phyloP scores from a whole-genome alignment of 805 yeast species.

The Candida railenensis region DNA sequence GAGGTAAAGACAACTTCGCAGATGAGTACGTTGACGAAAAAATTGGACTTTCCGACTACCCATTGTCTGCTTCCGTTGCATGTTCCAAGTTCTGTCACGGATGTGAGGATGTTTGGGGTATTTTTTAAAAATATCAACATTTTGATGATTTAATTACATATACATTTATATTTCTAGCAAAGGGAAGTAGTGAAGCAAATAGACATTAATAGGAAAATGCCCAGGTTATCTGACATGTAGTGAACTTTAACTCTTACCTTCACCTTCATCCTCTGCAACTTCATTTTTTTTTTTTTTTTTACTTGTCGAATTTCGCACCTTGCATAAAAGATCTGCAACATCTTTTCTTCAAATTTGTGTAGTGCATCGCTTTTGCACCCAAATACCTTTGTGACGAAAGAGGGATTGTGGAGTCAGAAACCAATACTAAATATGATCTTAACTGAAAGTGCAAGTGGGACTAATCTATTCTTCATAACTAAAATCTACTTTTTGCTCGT shows the following conservation, averaged over 20 bases:
- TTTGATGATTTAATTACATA: not conserved
- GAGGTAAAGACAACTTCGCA: constrained; percentile 96
- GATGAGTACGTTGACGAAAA: constrained; percentile 97
- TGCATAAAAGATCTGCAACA: no score
- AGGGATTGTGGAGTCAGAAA: no score
- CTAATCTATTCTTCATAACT: no score
- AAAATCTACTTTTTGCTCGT: no score
- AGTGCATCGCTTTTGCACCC: constrained; percentile 5
- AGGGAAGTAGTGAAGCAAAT: constrained; percentile 2
- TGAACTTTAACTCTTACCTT: no score
- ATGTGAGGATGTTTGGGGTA: constrained; percentile 97
- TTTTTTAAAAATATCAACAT: constrained; percentile 32
- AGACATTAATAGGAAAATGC: not conserved
- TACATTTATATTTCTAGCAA: not conserved
- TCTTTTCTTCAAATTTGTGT: no score
- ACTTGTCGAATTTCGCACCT: not conserved
- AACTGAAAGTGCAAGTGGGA: no score
- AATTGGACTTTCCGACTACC: constrained; percentile 92
- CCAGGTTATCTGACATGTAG: no score
- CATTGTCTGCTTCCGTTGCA: constrained; percentile 95
- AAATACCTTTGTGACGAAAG: constrained; percentile 3
- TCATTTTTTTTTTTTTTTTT: no score
- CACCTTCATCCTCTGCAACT: no score
- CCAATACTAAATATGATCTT: no score
- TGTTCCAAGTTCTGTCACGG: constrained; percentile 98